Base-by-base conservation (phyloP, 208 protist genomes). In the Leishmania arabica region DNA sequence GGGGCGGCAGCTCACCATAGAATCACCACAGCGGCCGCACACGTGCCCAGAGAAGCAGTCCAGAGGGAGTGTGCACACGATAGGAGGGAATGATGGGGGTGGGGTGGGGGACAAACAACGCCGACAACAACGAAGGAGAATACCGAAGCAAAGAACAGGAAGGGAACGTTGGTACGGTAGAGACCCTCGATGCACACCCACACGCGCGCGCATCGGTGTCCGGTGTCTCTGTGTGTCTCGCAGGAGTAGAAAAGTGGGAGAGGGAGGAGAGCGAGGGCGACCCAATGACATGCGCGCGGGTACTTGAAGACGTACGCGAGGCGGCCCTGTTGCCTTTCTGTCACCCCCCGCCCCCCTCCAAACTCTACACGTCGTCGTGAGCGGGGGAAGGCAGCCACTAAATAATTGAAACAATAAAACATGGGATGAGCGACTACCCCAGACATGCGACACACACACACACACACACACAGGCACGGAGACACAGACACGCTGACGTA, bases 21-120 rank as follows among this genome's bases (percentile, higher is more conserved):
- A 19, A 40, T 31, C 4, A 68, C 62, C 9, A 68, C 31, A 19
- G 3, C 62, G 31, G 24, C 31, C 9, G 31, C 27, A 82, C 76
- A 24, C 69, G 11, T 77, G 77, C 19, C 34, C 83, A 64, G 65
- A 75, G 58, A 82, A 53, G 45, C 69, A 69, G 15, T 9, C 8
- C 45, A 42, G 21, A 40, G 21, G n/a, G n/a, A 51, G 37, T 51
- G 45, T 7, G 34, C 13, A 40, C 37, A 24, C 68, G 37, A 24
- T 15, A 6, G 51, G 49, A 17, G 11, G 7, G 49, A 17, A 21
- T 54, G 15, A 54, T 54, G 51, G 0, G 13, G 17, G 9, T 40
- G 51, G 11, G 51, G 17, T 5, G 2, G 15, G 51, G 17, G 15
- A 21, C 15, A 21, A 0, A 21, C 51, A 54, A 21, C 51, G 15